Conservation (phyloP, 345 rosid genomes). For the Eucalyptus cloeziana region DNA sequence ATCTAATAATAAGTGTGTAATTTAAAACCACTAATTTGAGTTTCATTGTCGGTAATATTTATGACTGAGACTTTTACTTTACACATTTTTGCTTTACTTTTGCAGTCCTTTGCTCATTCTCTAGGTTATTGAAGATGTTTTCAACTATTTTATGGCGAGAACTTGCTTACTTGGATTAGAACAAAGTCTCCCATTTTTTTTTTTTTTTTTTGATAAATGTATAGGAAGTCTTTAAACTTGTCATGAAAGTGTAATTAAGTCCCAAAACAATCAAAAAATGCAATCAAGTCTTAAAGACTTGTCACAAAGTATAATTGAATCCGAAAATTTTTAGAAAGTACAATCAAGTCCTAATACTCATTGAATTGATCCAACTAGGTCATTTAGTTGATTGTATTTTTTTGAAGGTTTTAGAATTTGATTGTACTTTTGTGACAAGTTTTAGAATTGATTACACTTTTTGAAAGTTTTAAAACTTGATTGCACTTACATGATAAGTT, state of each 20-base stretch:
- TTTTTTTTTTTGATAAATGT: too few species aligned
- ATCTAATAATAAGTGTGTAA: too few species aligned
- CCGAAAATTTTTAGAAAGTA: too few species aligned
- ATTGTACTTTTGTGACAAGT: not conserved
- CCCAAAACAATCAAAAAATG: too few species aligned
- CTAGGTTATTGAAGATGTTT: not conserved
- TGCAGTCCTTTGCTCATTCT: not conserved
- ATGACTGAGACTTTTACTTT: too few species aligned
- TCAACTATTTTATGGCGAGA: not conserved
- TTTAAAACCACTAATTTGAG: too few species aligned
- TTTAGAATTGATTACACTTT: too few species aligned
- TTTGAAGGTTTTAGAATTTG: too few species aligned
- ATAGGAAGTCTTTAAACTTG: fast-evolving
- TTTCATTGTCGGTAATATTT: fast-evolving
- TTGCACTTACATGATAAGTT: too few species aligned
- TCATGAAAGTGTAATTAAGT: not conserved
- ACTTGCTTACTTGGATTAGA: not conserved
- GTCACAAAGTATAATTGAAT: not conserved
- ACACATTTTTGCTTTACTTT: not conserved
- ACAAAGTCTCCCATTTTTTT: not conserved
- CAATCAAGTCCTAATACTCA: not conserved
- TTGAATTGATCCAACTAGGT: not conserved
- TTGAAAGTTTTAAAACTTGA: too few species aligned
- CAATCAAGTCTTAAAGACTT: too few species aligned
- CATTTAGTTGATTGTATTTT: too few species aligned